These are phyloP conservation scores for Aspergillus nanangensis DNA, from an alignment of 495 filamentous ascomycete species.

Conservation along the genomic window DNA sequence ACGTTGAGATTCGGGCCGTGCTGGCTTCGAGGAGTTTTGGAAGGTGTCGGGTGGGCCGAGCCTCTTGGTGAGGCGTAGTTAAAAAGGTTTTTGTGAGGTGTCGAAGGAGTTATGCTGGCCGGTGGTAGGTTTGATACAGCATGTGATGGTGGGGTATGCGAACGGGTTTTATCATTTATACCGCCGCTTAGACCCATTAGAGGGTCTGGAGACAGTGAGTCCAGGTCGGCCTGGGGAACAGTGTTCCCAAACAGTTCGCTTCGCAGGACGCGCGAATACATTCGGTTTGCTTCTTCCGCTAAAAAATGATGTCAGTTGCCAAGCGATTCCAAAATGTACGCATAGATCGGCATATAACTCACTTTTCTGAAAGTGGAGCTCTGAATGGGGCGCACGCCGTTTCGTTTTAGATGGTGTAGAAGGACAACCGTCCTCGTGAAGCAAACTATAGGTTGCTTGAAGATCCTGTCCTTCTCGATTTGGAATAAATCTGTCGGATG, in stretches of 20 bases:
- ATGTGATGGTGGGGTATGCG: conserved; percentile 76
- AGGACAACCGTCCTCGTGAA: conserved; percentile 88
- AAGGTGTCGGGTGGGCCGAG: conserved; percentile 75
- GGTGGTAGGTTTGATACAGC: conserved; percentile 56
- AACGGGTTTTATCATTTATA: conserved; percentile 64
- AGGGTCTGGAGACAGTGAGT: conserved; percentile 59
- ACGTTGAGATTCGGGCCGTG: conserved; percentile 83
- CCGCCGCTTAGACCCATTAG: conserved; percentile 54
- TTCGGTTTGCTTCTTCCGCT: conserved; percentile 94
- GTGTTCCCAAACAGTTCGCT: conserved; percentile 86
- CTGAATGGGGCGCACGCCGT: conserved; percentile 80
- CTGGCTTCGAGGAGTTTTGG: conserved; percentile 81
- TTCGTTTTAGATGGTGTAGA: conserved; percentile 82
- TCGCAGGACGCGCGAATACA: conserved; percentile 82
- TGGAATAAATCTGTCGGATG: conserved; percentile 75
- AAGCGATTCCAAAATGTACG: background rate
- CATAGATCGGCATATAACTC: conserved; percentile 25
- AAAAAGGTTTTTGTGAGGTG: conserved; percentile 96
- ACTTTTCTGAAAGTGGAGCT: conserved; percentile 94
- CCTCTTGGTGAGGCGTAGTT: conserved; percentile 80
- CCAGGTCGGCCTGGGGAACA: conserved; percentile 75
- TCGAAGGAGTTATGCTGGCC: conserved; percentile 77
- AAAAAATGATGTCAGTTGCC: conserved; percentile 35
- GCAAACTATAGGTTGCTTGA: conserved; percentile 81
- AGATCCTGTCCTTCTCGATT: conserved; percentile 91